These are phyloP conservation scores for Trichosporon sp. DNA, from an alignment of 1,284 basidiomycete genomes.

Conservation along the genomic window DNA sequence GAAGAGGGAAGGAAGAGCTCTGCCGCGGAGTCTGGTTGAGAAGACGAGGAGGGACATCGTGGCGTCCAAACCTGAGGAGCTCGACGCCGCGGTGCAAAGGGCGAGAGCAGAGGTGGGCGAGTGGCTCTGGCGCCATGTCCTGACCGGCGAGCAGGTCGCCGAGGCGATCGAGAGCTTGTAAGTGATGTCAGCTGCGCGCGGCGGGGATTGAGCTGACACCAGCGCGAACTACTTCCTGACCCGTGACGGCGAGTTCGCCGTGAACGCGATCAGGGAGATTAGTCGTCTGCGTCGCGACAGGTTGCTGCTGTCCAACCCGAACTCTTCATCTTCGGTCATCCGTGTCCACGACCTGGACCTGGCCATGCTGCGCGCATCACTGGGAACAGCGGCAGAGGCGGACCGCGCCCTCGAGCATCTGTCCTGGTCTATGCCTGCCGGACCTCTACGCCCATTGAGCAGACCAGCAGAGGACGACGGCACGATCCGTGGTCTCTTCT, in stretches of 20 bases:
- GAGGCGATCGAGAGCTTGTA: conserved; percentile 72
- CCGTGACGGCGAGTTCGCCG: conserved; percentile 80
- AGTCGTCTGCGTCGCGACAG: conserved; percentile 63
- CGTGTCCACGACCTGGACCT: conserved; percentile 61
- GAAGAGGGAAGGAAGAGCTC: conserved; percentile 71
- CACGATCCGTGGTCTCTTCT: conserved; percentile 60
- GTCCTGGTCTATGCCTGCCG: conserved; percentile 72
- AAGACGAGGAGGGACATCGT: conserved; percentile 69
- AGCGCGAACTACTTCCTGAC: conserved; percentile 82
- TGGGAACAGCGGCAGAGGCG: conserved; percentile 80
- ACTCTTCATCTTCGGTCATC: conserved; percentile 67
- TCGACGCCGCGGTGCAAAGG: conserved; percentile 66
- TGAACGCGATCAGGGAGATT: conserved; percentile 63
- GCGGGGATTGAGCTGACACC: conserved; percentile 6
- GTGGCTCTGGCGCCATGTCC: conserved; percentile 87
- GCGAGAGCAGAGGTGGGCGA: conserved; percentile 49
- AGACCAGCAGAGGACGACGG: conserved; percentile 39
- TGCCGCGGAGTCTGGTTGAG: conserved; percentile 67
- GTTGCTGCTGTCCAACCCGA: conserved; percentile 64
- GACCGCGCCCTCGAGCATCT: conserved; percentile 71
- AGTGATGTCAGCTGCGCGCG: conserved; percentile 39
- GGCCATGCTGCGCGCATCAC: conserved; percentile 74
- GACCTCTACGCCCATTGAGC: conserved; percentile 66
- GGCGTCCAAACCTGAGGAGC: conserved; percentile 69
- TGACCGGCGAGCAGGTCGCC: conserved; percentile 78